Base-by-base conservation (phyloP, 2,329 filamentous ascomycete genomes). In the Penicillium thymicola region DNA sequence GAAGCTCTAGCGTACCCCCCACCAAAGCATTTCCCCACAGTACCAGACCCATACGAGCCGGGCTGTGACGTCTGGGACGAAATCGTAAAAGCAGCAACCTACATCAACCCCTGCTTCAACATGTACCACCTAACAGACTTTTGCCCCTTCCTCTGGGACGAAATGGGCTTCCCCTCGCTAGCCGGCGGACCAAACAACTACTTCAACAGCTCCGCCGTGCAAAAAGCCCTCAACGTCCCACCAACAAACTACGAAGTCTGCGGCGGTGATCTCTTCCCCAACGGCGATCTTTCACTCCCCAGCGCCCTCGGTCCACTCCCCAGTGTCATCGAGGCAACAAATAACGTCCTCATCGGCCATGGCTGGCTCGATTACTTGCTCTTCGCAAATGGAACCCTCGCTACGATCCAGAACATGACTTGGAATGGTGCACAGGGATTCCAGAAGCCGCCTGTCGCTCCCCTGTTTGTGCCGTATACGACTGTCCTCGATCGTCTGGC, bases 361-460 rank as follows among this genome's bases (percentile, higher is more conserved):
- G 90, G 89, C 11, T 76, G 82, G 47, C 80, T 88, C 11, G 90
- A 92, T 73, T 89, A 82, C 67, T 80, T 89, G 58, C 79, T 90
- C 10, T 77, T 87, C 25, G 78, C 81, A 65, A 88, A 89, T 69
- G 89, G 89, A 16, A 88, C 88, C 0, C 78, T 93, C 1, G 76
- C 90, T 7, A 81, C 82, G 1, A 86, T 92, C 57, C 89, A 93
- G 69, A 92, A 92, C 76, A 90, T 92, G 85, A 92, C 88, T 0
- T 93, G 86, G 85, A 84, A 84, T 55, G 89, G 89, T 5, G 70
- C 79, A 42, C 83, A 88, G 50, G 90, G 89, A 0, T 92, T 93
- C 78, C 82, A 86, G 61, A 69, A 72, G 1, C 72, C 75, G 0
- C 89, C 89, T 0, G 70, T 69, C 1, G 80, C 85, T 50, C 84